These are phyloP conservation scores for Trypanosoma boissoni DNA, from an alignment of 208 protist genomes.

Conservation along the genomic window DNA sequence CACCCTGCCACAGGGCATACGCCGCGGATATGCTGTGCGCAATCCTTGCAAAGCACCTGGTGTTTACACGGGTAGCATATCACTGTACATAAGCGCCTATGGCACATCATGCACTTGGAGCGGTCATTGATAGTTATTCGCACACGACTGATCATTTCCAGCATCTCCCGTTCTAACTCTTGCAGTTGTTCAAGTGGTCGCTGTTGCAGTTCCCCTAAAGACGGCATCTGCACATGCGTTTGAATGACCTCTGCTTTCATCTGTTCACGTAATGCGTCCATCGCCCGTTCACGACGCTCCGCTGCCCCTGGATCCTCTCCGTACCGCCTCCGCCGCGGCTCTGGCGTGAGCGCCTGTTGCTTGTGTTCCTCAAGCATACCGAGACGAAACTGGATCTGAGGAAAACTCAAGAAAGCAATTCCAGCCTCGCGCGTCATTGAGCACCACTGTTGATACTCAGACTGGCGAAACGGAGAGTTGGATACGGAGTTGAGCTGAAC, in stretches of 20 bases:
- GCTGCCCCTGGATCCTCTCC: conserved; percentile 48
- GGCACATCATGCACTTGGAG: conserved; percentile 82
- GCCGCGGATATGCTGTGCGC: conserved; percentile 49
- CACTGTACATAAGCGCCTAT: conserved; percentile 63
- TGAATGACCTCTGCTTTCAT: conserved; percentile 48
- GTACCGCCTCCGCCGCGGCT: conserved; percentile 45
- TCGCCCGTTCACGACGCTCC: conserved; percentile 38
- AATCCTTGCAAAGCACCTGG: conserved; percentile 86
- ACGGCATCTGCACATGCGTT: conserved; percentile 64
- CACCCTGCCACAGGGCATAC: conserved; percentile 73
- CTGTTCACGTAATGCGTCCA: conserved; percentile 31
- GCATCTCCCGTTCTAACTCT: conserved; percentile 76
- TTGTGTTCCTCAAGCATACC: conserved; percentile 87
- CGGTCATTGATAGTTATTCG: conserved; percentile 81
- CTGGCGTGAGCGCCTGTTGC: conserved; percentile 61
- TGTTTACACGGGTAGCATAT: conserved; percentile 92
- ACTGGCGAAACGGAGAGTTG: conserved; percentile 79
- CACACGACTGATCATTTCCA: conserved; percentile 73
- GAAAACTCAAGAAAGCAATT: conserved; percentile 56
- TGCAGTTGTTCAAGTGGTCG: conserved; percentile 65
- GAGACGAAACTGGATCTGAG: conserved; percentile 78
- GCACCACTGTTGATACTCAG: conserved; percentile 87
- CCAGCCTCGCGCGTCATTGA: conserved; percentile 56
- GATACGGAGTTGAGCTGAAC: conserved; percentile 92
- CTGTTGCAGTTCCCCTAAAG: conserved; percentile 48